Percentiles rank a stretch among this genome's conserved stretches.
Evolutionary conservation across 148 eudicot genomes (phyloP).

Genomic region (Rhododendron mucronatum): DNA sequence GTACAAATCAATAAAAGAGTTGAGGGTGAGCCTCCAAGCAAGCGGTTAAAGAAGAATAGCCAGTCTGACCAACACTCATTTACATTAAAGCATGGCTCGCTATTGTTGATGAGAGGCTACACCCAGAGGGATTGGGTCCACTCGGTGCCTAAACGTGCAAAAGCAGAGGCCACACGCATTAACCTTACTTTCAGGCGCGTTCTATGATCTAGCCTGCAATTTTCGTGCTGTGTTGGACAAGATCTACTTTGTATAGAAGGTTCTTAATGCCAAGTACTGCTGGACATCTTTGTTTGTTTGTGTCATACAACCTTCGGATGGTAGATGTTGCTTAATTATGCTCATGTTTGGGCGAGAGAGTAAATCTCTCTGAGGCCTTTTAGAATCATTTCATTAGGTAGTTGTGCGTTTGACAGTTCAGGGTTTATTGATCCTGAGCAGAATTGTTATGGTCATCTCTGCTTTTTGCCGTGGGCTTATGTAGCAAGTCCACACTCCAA

Average conservation of each 20-base stretch:
- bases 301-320: neutral
- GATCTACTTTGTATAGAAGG: neutral
- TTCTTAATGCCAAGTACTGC: neutral
- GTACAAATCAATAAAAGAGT: slow-evolving; percentile 15
- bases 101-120: slow-evolving; percentile 84
- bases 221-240: neutral
- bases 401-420: neutral
- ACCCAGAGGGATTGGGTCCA: slow-evolving; percentile 95
- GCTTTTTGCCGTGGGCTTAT: neutral
- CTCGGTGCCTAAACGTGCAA: slow-evolving; percentile 87
- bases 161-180: slow-evolving; percentile 60
- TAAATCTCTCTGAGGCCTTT: neutral
- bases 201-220: slow-evolving; percentile 19
- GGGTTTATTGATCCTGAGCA: neutral
- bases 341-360: neutral
- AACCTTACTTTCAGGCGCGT: slow-evolving; percentile 91
- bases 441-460: neutral
- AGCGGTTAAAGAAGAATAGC: slow-evolving; percentile 49
- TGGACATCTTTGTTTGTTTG: neutral
- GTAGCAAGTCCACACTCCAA: neutral
- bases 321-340: neutral
- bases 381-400: neutral
- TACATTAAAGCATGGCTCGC: slow-evolving; percentile 72
- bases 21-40: slow-evolving; percentile 46
- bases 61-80: slow-evolving; percentile 46